A percentile compares a stretch with the other conserved stretches of the same genome.
Evolutionary conservation across 805 yeast genomes (phyloP).

Genomic region (Candida rishiriensis): DNA sequence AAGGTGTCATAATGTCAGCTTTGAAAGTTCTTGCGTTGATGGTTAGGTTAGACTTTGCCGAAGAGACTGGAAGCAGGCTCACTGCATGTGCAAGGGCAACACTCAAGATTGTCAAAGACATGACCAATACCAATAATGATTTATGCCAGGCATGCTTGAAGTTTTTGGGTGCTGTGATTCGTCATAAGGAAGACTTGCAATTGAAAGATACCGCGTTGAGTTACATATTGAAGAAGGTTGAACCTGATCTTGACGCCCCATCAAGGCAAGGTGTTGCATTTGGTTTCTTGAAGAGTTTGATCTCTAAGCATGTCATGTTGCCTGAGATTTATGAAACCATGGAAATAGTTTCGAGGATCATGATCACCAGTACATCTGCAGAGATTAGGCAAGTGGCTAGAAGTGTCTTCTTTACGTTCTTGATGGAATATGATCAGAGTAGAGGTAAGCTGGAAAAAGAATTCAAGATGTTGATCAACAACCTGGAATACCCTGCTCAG

Average conservation of each 20-base stretch:
- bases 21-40: conserved; percentile 58
- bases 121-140: conserved; percentile 74
- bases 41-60: conserved; percentile 58
- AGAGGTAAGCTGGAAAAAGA: conserved; percentile 78
- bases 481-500: conserved; percentile 78
- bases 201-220: conserved; percentile 69
- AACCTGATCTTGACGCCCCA: conserved; percentile 89
- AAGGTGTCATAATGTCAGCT: conserved; percentile 67
- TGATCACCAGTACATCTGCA: conserved; percentile 84
- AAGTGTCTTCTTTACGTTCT: conserved; percentile 73
- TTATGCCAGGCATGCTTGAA: conserved; percentile 76
- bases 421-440: conserved; percentile 95
- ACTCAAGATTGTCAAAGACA: conserved; percentile 61
- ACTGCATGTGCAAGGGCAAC: conserved; percentile 57
- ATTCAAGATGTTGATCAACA: conserved; percentile 72
- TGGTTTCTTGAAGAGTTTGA: conserved; percentile 73
- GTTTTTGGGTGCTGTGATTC: conserved; percentile 65
- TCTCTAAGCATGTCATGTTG: conserved; percentile 65
- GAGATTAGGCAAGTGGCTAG: conserved; percentile 83
- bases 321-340: conserved; percentile 90
- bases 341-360: conserved; percentile 73
- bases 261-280: conserved; percentile 85
- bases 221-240: conserved; percentile 64
- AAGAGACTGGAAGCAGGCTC: conserved; percentile 47
- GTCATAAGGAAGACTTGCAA: conserved; percentile 61